Percentiles rank a stretch among this genome's conserved stretches.
Evolutionary conservation across 768 basidiomycete species (phyloP).

Genomic region (Mycena belliarum): DNA sequence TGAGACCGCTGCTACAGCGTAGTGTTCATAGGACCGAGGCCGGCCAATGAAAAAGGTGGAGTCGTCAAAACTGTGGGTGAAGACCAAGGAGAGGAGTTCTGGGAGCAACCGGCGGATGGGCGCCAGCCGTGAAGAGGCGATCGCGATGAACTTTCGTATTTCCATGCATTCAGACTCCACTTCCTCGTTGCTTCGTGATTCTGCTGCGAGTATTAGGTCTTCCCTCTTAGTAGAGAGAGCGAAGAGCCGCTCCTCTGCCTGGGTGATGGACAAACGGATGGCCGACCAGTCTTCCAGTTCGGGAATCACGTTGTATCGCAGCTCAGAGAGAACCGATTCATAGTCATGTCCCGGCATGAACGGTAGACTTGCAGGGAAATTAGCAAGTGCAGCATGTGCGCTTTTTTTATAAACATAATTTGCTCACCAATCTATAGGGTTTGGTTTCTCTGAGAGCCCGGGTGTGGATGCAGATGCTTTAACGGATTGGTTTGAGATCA

Average conservation of each 20-base stretch:
- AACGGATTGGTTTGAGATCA: too few species aligned
- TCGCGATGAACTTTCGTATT: neutral
- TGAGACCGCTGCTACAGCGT: neutral
- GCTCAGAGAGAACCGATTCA: neutral
- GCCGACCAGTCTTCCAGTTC: neutral
- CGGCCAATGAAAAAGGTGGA: neutral
- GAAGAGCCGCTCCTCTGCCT: neutral
- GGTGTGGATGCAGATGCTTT: too few species aligned
- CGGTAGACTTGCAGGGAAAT: too few species aligned
- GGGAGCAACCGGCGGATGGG: slow-evolving; percentile 1
- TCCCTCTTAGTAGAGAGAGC: too few species aligned
- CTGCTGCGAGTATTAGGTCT: neutral
- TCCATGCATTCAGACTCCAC: neutral
- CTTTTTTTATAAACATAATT: too few species aligned
- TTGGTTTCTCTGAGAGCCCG: too few species aligned
- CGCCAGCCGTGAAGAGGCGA: neutral
- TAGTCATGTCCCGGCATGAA: too few species aligned
- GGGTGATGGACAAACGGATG: neutral
- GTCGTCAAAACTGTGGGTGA: neutral
- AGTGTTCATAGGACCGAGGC: neutral
- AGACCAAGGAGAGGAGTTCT: neutral
- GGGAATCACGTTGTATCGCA: neutral
- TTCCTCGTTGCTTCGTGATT: neutral
- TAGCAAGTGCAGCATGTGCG: too few species aligned
- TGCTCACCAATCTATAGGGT: too few species aligned